Evolutionary conservation across 2,329 filamentous ascomycete species (phyloP).

Genomic region (Xylogone sp.): DNA sequence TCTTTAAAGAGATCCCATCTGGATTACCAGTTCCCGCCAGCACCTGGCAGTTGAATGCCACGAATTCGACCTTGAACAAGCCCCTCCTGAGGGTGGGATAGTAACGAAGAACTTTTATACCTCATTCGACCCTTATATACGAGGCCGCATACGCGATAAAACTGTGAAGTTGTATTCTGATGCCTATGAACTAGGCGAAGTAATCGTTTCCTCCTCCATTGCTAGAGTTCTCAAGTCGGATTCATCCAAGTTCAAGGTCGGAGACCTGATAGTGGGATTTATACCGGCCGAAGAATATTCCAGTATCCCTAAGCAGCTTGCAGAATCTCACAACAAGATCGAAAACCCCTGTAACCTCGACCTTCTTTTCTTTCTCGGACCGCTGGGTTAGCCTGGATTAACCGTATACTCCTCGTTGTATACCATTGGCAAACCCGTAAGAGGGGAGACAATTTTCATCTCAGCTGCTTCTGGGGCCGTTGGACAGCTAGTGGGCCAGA

Average conservation of each 20-base stretch:
- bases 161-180: constrained; percentile 63
- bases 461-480: constrained; percentile 69
- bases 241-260: constrained; percentile 56
- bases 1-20: constrained; percentile 67
- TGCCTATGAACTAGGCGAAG: constrained; percentile 56
- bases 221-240: constrained; percentile 69
- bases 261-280: constrained; percentile 59
- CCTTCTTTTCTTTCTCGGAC: constrained; percentile 65
- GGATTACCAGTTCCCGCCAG: constrained; percentile 68
- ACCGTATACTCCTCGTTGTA: constrained; percentile 71
- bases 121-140: constrained; percentile 82
- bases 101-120: constrained; percentile 67
- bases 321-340: constrained; percentile 46
- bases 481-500: constrained; percentile 69
- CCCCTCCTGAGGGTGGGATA: constrained; percentile 62
- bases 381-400: constrained; percentile 74
- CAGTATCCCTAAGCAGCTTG: constrained; percentile 39
- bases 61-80: constrained; percentile 60
- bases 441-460: constrained; percentile 72
- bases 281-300: constrained; percentile 70
- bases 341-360: constrained; percentile 68
- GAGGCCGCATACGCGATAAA: constrained; percentile 70
- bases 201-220: constrained; percentile 62
- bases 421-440: constrained; percentile 63
- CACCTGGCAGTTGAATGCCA: constrained; percentile 65